Base-by-base conservation (phyloP, 2,329 filamentous ascomycete genomes). In the Metarhizium guizhouense region DNA sequence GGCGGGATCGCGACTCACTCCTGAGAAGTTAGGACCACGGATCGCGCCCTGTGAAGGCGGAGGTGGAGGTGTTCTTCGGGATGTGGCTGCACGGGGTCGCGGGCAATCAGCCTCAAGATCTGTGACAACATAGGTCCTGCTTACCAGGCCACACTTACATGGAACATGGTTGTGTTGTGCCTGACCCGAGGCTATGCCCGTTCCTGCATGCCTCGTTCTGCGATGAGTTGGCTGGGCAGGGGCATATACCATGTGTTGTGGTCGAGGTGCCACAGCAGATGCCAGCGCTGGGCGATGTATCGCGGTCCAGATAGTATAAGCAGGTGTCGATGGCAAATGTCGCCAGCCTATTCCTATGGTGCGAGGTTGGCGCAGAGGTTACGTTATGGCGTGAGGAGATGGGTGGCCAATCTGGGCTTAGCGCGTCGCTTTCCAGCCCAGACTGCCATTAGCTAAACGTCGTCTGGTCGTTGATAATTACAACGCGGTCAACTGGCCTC, bases 21-120 rank as follows among this genome's bases (percentile, higher is more conserved):
- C 63, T 87, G 80, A 29, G 84, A 78, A 4, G 90, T 95, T 58
- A 96, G 79, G 29, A 94, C 77, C 36, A 95, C 87, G 29, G 88
- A 92, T 58, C 88, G 84, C 48, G 92, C 91, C 54, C 91, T 85
- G 73, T 96, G 92, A 60, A 88, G 77, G 59, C 91, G 88, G 52
- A 95, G 78, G 60, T 83, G 88, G 68, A 95, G 88, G 59, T 82
- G 81, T 68, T 91, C 85, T 68, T 85, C 82, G 45, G 85, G 86
- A 66, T 87, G 81, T 61, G 80, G 79, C 81, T 84, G 64, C 18
- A 25, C 8, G n/a, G 3, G 18, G 25, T 34, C 30, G n/a, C 13
- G 16, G n/a, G 34, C 11, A 52, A n/a, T 40, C 34, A 34, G 5
- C 32, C 14, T n/a, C 16, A 7, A 5, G 42, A 20, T 45, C 18